Conservation (phyloP, 2,329 filamentous ascomycete genomes). For the Botrytis galanthina region DNA sequence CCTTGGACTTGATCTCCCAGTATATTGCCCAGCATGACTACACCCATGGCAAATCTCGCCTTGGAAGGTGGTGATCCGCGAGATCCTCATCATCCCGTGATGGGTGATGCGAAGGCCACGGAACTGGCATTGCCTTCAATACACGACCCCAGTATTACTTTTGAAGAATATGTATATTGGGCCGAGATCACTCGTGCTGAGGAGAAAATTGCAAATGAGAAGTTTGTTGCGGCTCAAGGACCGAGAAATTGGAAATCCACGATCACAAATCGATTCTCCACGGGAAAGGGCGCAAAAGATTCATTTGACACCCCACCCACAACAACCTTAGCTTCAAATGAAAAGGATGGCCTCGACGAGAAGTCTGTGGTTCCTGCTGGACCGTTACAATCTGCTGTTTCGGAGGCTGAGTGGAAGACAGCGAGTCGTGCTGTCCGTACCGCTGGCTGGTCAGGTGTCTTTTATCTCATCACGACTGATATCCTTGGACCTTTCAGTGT, state of each 20-base stretch:
- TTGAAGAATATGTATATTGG: slow-evolving; percentile 41
- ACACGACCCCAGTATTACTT: slow-evolving; percentile 36
- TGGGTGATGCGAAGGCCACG: slow-evolving; percentile 20
- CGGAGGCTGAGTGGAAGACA: slow-evolving; percentile 30
- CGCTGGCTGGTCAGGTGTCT: slow-evolving; percentile 29
- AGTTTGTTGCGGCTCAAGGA: slow-evolving; percentile 10
- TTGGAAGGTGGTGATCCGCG: slow-evolving; percentile 33
- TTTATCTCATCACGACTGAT: slow-evolving; percentile 33
- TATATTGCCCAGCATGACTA: slow-evolving; percentile 24
- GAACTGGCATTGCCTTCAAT: slow-evolving; percentile 25
- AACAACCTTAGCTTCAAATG: not conserved
- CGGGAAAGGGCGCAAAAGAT: not conserved
- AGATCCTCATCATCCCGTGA: slow-evolving; percentile 24
- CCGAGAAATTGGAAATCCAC: slow-evolving; percentile 8
- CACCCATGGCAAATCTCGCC: slow-evolving; percentile 27
- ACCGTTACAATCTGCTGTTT: slow-evolving; percentile 4
- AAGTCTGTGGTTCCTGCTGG: not conserved
- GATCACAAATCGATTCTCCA: slow-evolving; percentile 8
- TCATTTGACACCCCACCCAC: slow-evolving; percentile 3
- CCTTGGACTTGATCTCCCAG: not conserved
- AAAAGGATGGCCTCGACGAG: slow-evolving; percentile 9
- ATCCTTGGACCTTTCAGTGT: slow-evolving; percentile 31
- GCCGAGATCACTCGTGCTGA: slow-evolving; percentile 38
- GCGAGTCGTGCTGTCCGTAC: slow-evolving; percentile 30
- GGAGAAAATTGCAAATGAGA: slow-evolving; percentile 29